Evolutionary conservation across 345 rosid genomes (phyloP).

Genomic region (Brassica napus): Da-Ae NC_063437.1:22026001-22026500

Average conservation of each 20-base stretch:
- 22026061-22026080: slow-evolving; percentile 65
- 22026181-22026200: slow-evolving; percentile 54
- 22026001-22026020: slow-evolving; percentile 73
- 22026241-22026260: slow-evolving; percentile 35
- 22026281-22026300: slow-evolving; percentile 47
- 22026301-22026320: slow-evolving; percentile 62
- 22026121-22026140: slow-evolving; percentile 39
- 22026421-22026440: slow-evolving; percentile 33
- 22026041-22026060: slow-evolving; percentile 71
- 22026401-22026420: slow-evolving; percentile 24
- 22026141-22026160: slow-evolving; percentile 32
- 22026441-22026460: slow-evolving; percentile 28
- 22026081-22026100: slow-evolving; percentile 69
- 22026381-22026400: slow-evolving; percentile 35
- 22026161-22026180: slow-evolving; percentile 57
- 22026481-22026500: background rate
- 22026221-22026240: slow-evolving; percentile 30
- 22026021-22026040: slow-evolving; percentile 89
- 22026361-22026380: slow-evolving; percentile 63
- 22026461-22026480: background rate
- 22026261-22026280: slow-evolving; percentile 52
- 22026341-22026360: slow-evolving; percentile 54
- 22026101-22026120: slow-evolving; percentile 79
- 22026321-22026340: slow-evolving; percentile 46
- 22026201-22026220: slow-evolving; percentile 30